Conservation (phyloP, 805 yeast species). For the Nadsonia fulvescens region DNA sequence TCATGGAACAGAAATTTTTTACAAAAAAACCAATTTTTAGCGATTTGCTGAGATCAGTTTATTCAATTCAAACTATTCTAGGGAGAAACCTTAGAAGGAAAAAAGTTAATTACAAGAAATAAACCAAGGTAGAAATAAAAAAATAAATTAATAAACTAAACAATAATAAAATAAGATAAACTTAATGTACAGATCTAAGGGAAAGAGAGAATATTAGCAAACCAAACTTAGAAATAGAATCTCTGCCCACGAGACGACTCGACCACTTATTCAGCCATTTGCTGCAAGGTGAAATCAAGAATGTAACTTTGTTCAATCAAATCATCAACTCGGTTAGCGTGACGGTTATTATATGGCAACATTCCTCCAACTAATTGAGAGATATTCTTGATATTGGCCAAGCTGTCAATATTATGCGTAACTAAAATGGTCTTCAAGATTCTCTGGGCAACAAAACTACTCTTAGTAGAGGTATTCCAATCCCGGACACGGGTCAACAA, state of each 20-base stretch:
- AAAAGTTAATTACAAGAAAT: too few species aligned
- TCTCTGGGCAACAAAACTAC: conserved; percentile 66
- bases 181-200: background rate
- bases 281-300: conserved; percentile 66
- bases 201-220: too few species aligned
- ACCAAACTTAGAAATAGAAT: too few species aligned
- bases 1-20: too few species aligned
- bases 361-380: conserved; percentile 54
- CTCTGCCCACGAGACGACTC: too few species aligned
- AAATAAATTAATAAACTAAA: too few species aligned
- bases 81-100: too few species aligned
- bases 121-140: too few species aligned
- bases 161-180: background rate
- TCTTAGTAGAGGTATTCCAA: conserved; percentile 84
- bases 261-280: conserved; percentile 29
- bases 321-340: conserved; percentile 56
- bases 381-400: conserved; percentile 51
- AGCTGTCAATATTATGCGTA: conserved; percentile 32
- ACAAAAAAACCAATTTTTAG: too few species aligned
- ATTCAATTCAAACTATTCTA: too few species aligned
- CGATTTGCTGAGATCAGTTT: too few species aligned
- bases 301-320: conserved; percentile 66
- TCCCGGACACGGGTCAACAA: conserved; percentile 68
- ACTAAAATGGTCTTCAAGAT: conserved; percentile 47
- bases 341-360: conserved; percentile 79